Conservation (phyloP, 257 asterid genomes). For the Nicotiana obtusifolia region DNA sequence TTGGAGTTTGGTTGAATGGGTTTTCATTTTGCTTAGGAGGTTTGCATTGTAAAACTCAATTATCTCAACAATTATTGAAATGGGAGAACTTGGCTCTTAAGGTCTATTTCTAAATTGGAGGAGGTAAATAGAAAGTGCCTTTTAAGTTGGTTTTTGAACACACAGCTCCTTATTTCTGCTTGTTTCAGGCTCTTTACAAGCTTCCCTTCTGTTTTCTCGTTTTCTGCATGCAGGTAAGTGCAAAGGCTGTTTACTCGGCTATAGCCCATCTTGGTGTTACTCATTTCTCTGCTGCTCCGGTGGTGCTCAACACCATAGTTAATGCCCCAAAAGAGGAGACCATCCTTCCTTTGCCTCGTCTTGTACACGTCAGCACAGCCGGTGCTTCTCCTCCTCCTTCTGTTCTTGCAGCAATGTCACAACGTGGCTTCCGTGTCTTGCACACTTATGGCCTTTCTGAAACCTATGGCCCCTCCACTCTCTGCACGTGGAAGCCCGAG, state of each 20-base stretch:
- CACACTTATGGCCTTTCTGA: slow-evolving; percentile 97
- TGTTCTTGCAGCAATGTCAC: slow-evolving; percentile 65
- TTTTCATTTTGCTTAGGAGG: neutral
- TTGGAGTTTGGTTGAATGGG: neutral
- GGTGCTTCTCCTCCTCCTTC: slow-evolving; percentile 98
- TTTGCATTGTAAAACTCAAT: neutral
- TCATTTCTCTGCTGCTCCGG: slow-evolving; percentile 97
- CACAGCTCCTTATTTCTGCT: neutral
- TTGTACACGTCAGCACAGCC: slow-evolving; percentile 85
- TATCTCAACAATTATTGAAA: neutral
- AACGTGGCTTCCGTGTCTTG: slow-evolving; percentile 68
- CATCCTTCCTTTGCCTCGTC: slow-evolving; percentile 74
- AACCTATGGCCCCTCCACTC: slow-evolving; percentile 85
- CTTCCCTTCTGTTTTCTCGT: neutral
- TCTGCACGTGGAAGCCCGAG: slow-evolving; percentile 93
- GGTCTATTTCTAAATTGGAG: neutral
- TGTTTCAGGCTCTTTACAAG: neutral
- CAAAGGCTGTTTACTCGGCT: slow-evolving; percentile 85
- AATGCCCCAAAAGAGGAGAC: slow-evolving; percentile 60
- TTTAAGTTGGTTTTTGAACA: neutral
- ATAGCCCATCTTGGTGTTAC: slow-evolving; percentile 73
- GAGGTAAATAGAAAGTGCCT: neutral
- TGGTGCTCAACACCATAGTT: slow-evolving; percentile 75
- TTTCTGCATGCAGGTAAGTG: slow-evolving; percentile 42
- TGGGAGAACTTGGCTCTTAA: neutral